phyloP scores from a whole-genome alignment of 352 stramenopile genomes.

The Phytophthora niederhauseri region DNA sequence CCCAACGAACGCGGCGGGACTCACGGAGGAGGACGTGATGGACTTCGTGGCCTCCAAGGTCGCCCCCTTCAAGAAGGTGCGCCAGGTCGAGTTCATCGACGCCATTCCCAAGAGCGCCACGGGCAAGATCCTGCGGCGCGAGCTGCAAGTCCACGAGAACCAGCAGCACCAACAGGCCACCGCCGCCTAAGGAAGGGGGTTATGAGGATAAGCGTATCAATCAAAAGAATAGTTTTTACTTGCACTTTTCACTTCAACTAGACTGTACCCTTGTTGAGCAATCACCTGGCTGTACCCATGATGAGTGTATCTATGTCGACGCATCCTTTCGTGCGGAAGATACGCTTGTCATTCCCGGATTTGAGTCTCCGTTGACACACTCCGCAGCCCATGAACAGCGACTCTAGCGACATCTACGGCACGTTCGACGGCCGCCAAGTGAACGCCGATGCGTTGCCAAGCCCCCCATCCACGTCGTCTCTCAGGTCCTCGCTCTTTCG shows the following conservation, averaged over 20 bases:
- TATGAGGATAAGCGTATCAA: no score
- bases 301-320: slow-evolving; percentile 17
- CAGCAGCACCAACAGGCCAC: slow-evolving; percentile 29
- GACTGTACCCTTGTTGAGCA: slow-evolving; percentile 9
- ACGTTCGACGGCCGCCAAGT: slow-evolving; percentile 43
- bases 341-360: slow-evolving; percentile 17
- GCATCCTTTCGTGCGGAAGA: slow-evolving; percentile 5
- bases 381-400: slow-evolving; percentile 21
- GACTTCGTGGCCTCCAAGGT: slow-evolving; percentile 86
- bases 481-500: slow-evolving; percentile 27
- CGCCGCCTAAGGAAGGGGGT: neutral
- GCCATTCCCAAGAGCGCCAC: slow-evolving; percentile 88
- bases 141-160: slow-evolving; percentile 67
- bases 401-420: slow-evolving; percentile 50
- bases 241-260: neutral
- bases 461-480: neutral
- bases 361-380: slow-evolving; percentile 9
- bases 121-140: slow-evolving; percentile 92
- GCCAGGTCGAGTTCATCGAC: slow-evolving; percentile 85
- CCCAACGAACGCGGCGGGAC: slow-evolving; percentile 26
- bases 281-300: slow-evolving; percentile 1
- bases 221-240: no score
- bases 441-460: slow-evolving; percentile 3
- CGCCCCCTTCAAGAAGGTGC: slow-evolving; percentile 89
- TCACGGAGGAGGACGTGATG: slow-evolving; percentile 78